Evolutionary conservation across 441 rosid genomes (phyloP).

Genomic region (Gossypium aridum): DNA sequence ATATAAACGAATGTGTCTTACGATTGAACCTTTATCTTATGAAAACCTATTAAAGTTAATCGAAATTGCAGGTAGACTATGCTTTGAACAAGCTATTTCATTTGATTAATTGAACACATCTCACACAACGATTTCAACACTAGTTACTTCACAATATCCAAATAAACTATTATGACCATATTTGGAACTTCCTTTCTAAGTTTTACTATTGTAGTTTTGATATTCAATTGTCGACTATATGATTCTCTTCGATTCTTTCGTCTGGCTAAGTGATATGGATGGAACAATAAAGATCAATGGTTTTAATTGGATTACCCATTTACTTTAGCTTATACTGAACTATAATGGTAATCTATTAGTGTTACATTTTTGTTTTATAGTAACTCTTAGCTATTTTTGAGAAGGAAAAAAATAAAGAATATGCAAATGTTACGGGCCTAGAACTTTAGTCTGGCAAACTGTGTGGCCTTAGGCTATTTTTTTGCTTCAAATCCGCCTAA

Average conservation of each 20-base stretch:
- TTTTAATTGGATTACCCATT: neutral
- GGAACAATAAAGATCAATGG: neutral
- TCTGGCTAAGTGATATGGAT: neutral
- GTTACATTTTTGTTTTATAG: neutral
- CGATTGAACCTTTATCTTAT: no score
- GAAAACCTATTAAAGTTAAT: no score
- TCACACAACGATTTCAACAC: neutral
- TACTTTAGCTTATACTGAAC: neutral
- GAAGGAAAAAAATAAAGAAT: neutral
- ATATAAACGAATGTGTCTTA: no score
- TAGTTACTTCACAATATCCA: neutral
- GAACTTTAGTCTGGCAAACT: no score
- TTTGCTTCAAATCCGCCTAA: no score
- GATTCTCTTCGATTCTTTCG: neutral
- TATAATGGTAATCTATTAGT: neutral
- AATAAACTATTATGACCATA: neutral
- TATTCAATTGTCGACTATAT: neutral
- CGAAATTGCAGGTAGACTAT: no score
- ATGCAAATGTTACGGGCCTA: no score
- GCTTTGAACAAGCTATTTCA: no score
- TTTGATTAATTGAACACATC: neutral
- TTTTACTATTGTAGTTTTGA: neutral
- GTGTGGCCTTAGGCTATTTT: no score
- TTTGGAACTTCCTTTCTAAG: neutral
- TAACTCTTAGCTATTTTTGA: neutral